Conservation (phyloP, 345 rosid genomes). For the Boechera stricta region DNA sequence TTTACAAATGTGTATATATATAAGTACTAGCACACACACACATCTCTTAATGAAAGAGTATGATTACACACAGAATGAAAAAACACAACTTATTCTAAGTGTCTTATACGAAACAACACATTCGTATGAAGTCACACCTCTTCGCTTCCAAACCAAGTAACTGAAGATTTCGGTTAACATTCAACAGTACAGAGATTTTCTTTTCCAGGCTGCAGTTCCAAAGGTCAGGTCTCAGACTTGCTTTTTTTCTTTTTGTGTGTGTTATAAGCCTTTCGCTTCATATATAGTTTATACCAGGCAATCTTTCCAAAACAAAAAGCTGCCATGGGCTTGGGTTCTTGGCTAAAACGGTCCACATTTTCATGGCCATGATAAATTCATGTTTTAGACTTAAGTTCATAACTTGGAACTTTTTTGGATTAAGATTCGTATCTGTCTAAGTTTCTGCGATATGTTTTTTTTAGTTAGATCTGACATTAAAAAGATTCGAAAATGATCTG, state of each 20-base stretch:
- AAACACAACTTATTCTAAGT: too few relatives aligned
- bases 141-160: too few relatives aligned
- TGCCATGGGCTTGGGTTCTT: slow-evolving; percentile 11
- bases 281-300: too few relatives aligned
- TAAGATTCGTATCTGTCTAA: not conserved
- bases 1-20: too few relatives aligned
- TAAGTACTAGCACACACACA: too few relatives aligned
- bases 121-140: too few relatives aligned
- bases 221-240: slow-evolving; percentile 62
- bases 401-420: not conserved
- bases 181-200: slow-evolving; percentile 79
- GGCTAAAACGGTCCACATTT: not conserved
- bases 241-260: not conserved
- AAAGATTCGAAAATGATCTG: not conserved
- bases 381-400: not conserved
- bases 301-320: not conserved
- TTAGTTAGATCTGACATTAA: not conserved
- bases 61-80: too few relatives aligned
- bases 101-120: too few relatives aligned
- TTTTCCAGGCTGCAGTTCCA: slow-evolving; percentile 98
- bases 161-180: too few relatives aligned
- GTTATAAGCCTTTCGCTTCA: slow-evolving; percentile 8
- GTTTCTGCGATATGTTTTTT: not conserved
- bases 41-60: too few relatives aligned
- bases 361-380: slow-evolving; percentile 13